Evolutionary conservation across 495 filamentous ascomycete genomes (phyloP), one percentile per base, ranked within the genome.

Genomic region (Lichenothelia convexa): DNA sequence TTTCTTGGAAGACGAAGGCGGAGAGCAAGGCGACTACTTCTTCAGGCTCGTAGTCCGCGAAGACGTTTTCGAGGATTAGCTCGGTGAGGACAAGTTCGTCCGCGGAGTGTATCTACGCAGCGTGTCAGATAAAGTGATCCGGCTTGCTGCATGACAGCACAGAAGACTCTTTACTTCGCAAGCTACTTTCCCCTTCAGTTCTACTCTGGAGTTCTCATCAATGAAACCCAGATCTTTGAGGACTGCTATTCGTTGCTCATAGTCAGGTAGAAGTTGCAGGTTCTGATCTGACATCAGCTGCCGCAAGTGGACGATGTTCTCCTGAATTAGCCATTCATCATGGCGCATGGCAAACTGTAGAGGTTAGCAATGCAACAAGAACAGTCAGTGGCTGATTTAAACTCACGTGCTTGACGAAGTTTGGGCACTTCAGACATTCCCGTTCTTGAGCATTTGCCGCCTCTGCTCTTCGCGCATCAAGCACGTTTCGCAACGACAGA

Each of bases 61-160:
- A 73, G 4, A 93, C 83, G 53, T 97, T 97, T 46, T 97, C 91
- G 12, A 97, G 73, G 32, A 97, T 76, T 3, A 97, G 68, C 53
- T 97, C 89, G 1, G 89, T 97, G 18, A 97, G 70, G 5, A 95
- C 85, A n/a, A 97, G 70, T 56, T 95, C 89, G 51, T 93, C 89
- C 13, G 87, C 84, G 3, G 87, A 93, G 60, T 95, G 91, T 44
- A 97, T 81, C 65, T 74, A 39, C 16, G 20, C 6, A 31, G 8
- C 15, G 21, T 21, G 37, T 37, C 39, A 35, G 42, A 41, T 11
- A 15, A 22, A 13, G 36, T 42, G 29, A 19, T 3, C 19, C 34
- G 19, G 19, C 18, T 30, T 16, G n/a, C 17, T 7, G 27, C 4
- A 5, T 7, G 5, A 32, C 30, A 32, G 11, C 30, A 32, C 11